These are phyloP conservation scores for Tricholoma matsutake DNA, from an alignment of 768 basidiomycete genomes.

Conservation along the genomic window DNA sequence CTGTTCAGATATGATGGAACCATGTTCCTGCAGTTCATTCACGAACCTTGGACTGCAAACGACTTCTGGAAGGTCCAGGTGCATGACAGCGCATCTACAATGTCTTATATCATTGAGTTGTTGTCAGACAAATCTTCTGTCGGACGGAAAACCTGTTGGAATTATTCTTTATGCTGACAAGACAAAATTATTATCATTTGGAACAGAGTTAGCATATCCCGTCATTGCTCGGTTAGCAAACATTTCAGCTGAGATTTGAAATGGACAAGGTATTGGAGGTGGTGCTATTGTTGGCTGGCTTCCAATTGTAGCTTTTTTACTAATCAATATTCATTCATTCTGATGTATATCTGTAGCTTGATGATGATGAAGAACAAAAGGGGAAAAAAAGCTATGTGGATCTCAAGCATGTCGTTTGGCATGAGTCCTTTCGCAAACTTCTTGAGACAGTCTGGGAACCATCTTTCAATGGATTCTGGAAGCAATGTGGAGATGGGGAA, in stretches of 20 bases:
- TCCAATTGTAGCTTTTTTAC: conserved; percentile 25
- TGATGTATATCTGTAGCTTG: conserved; percentile 17
- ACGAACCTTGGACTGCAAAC: conserved; percentile 38
- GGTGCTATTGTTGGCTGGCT: conserved; percentile 34
- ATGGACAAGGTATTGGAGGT: conserved; percentile 29
- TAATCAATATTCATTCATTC: neutral
- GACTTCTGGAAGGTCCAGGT: conserved; percentile 37
- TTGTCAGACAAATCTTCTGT: conserved; percentile 12
- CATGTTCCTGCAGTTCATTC: conserved; percentile 21
- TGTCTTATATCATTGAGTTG: conserved; percentile 5
- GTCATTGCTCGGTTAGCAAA: conserved; percentile 30
- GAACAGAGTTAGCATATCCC: conserved; percentile 32
- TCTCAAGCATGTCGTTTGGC: conserved; percentile 36
- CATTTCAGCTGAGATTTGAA: conserved; percentile 27
- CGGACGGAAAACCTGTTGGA: conserved; percentile 20
- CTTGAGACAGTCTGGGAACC: conserved; percentile 20
- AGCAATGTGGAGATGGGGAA: conserved; percentile 21
- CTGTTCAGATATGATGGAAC: conserved; percentile 25
- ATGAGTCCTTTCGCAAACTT: conserved; percentile 29
- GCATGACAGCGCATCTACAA: neutral
- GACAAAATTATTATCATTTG: conserved; percentile 35
- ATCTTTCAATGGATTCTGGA: conserved; percentile 16
- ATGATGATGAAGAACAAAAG: conserved; percentile 23
- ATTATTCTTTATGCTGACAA: no score
- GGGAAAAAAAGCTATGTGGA: conserved; percentile 27